Evolutionary conservation across 331 rosid species (phyloP).

Genomic region (Dryas integrifolia): DNA sequence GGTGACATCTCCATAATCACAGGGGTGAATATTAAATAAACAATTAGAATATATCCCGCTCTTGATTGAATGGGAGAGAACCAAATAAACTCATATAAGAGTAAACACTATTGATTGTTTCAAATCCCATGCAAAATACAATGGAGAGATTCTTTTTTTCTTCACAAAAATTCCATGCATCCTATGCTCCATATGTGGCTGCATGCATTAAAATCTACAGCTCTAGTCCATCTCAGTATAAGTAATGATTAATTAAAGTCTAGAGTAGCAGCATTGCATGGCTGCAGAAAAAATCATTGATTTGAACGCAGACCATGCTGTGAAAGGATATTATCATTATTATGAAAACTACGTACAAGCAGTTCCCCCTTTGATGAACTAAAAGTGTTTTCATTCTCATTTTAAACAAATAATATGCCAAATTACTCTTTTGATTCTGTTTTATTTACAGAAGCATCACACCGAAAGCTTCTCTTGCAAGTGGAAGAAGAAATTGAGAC

Average conservation of each 20-base stretch:
- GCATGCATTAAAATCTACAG: not conserved
- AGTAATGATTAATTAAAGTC: not conserved
- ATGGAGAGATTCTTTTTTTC: not conserved
- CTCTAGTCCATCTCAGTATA: not conserved
- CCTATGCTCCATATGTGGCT: not conserved
- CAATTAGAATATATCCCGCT: not conserved
- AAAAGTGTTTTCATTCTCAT: not conserved
- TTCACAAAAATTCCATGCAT: not conserved
- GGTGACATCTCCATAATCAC: not conserved
- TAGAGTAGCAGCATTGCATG: not conserved
- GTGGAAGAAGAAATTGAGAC: conserved; percentile 64
- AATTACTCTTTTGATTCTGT: conserved; percentile 22
- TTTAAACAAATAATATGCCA: conserved; percentile 17
- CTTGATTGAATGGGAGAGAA: not conserved
- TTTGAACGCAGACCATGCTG: not conserved
- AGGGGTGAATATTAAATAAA: too few species aligned
- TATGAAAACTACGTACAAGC: conserved; percentile 2
- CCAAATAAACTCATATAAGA: not conserved
- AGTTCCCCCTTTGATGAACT: not conserved
- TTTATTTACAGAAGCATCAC: conserved; percentile 61
- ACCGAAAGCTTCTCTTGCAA: conserved; percentile 66
- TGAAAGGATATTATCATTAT: not conserved
- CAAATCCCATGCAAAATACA: not conserved
- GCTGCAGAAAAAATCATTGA: not conserved
- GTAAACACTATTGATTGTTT: not conserved